A percentile compares a stretch with the other conserved stretches of the same genome.
Evolutionary conservation across 2,329 filamentous ascomycete genomes (phyloP).

Genomic region (Penicillium sp.): DNA sequence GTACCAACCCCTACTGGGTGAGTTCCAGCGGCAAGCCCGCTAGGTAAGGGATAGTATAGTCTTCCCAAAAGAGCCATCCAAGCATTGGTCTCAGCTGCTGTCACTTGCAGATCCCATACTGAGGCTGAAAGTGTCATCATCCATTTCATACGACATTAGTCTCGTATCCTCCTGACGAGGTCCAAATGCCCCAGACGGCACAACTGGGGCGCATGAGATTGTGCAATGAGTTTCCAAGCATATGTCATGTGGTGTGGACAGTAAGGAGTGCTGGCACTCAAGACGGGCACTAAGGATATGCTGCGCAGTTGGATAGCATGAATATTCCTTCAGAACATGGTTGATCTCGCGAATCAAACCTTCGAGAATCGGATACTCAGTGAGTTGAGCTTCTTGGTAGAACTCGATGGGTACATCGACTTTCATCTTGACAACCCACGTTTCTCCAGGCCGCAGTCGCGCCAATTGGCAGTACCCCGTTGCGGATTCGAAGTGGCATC

Average conservation of each 20-base stretch:
- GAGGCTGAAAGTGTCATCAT: conserved; percentile 10
- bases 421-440: conserved; percentile 29
- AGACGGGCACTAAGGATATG: conserved; percentile 28
- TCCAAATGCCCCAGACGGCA: background rate
- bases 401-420: conserved; percentile 20
- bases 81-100: background rate
- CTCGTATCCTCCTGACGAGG: background rate
- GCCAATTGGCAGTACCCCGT: conserved; percentile 18
- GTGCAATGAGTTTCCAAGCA: conserved; percentile 24
- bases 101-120: conserved; percentile 10
- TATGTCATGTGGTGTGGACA: conserved; percentile 26
- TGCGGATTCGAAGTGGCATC: conserved; percentile 24
- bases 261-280: conserved; percentile 33
- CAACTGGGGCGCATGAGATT: conserved; percentile 11
- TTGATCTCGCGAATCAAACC: conserved; percentile 31
- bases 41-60: conserved; percentile 7
- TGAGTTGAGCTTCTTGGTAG: conserved; percentile 1
- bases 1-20: background rate
- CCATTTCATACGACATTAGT: conserved; percentile 3
- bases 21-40: background rate
- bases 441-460: conserved; percentile 32
- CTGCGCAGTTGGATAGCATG: conserved; percentile 15
- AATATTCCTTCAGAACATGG: conserved; percentile 24
- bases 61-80: background rate
- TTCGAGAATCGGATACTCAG: conserved; percentile 17